Evolutionary conservation across 768 basidiomycete genomes (phyloP).

Genomic region (Lactifluus volemus): DNA sequence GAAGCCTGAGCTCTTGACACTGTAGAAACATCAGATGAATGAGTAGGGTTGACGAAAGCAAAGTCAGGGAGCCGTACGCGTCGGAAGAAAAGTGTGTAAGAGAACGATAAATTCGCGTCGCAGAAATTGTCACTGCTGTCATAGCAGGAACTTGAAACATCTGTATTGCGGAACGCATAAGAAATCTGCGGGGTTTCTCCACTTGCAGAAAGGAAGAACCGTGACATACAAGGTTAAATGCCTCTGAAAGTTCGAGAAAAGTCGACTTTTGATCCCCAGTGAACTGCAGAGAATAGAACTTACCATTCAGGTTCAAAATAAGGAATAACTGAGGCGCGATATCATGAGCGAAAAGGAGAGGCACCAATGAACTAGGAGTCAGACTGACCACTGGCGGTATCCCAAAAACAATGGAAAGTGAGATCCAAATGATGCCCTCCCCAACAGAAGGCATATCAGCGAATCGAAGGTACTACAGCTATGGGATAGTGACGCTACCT

Average conservation of each 20-base stretch:
- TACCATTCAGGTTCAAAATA: neutral
- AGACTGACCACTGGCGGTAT: neutral
- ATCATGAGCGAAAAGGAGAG: neutral
- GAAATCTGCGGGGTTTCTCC: neutral
- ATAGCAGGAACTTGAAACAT: neutral
- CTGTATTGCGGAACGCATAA: neutral
- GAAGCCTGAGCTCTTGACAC: too few species aligned
- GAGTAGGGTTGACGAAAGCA: neutral
- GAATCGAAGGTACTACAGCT: neutral
- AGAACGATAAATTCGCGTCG: neutral
- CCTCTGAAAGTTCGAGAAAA: neutral
- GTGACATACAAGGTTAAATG: neutral
- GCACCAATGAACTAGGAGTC: neutral
- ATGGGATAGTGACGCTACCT: neutral
- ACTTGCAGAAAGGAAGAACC: neutral
- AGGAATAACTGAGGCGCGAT: neutral
- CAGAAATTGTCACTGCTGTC: neutral
- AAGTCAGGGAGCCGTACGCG: neutral
- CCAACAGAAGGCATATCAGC: neutral
- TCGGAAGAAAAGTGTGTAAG: neutral
- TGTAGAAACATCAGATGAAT: neutral
- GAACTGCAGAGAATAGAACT: too few species aligned
- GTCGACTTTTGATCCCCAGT: neutral
- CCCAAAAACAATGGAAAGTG: neutral
- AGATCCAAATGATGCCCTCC: neutral